These are phyloP conservation scores for Sequoiadendron giganteum DNA, from an alignment of 75 land plant genomes.

Conservation along the genomic window DNA sequence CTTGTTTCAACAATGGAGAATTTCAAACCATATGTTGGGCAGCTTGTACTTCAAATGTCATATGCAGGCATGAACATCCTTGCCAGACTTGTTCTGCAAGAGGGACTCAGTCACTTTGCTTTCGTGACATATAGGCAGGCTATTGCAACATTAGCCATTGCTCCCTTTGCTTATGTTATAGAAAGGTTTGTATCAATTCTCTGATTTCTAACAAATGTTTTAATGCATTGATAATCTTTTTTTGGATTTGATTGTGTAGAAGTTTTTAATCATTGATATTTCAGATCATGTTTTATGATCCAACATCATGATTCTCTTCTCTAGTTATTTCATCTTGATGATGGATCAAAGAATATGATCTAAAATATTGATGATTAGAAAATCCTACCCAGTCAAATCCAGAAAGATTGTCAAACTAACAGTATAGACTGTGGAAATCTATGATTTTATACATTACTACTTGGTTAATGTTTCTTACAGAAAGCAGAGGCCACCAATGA, in stretches of 20 bases:
- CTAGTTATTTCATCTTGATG: too few species aligned
- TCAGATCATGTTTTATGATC: too few species aligned
- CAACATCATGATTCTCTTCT: too few species aligned
- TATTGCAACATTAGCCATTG: constrained; percentile 6
- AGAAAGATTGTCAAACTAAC: too few species aligned
- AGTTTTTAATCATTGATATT: too few species aligned
- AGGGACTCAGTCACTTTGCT: background rate
- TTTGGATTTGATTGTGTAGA: too few species aligned
- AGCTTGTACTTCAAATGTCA: background rate
- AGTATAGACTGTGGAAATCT: too few species aligned
- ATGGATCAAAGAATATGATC: too few species aligned
- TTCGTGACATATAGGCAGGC: background rate
- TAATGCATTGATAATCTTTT: background rate
- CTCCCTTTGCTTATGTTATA: constrained; percentile 8
- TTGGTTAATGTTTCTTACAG: background rate
- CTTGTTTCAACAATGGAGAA: background rate
- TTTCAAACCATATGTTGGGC: background rate
- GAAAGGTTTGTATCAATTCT: constrained; percentile 1
- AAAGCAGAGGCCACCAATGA: background rate
- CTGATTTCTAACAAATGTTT: background rate
- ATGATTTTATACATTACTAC: too few species aligned
- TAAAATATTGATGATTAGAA: too few species aligned
- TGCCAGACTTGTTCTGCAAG: background rate
- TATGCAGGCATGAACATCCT: background rate
- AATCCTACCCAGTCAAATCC: too few species aligned